Evolutionary conservation across 441 rosid species (phyloP), one percentile per base, ranked within the genome.

Genomic region (Corymbia calophylla): DNA sequence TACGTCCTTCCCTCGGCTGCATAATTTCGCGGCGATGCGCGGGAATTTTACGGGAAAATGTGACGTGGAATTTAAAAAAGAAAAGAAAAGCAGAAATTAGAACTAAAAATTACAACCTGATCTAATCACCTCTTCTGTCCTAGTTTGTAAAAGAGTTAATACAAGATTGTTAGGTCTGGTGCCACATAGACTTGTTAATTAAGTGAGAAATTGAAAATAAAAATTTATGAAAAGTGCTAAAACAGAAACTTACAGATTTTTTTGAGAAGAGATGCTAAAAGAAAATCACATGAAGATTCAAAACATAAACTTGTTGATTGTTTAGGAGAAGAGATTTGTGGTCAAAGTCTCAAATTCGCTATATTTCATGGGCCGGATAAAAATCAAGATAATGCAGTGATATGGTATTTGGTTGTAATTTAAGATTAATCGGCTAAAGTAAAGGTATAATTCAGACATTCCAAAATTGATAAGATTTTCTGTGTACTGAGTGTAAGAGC

Each of bases 241-340:
- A 35, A 35, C 39, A 35, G 39, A 35, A 35, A 35, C 39, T 35
- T 35, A 35, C 39, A 35, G 39, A 35, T 35, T 35, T 35, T 35
- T 35, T 35, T 35, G 39, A 35, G 39, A 35, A 35, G 39, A 35
- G 39, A 35, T 35, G 4, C 39, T 35, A 35, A 35, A 35, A 35
- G 0, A 8, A 8, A 21, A 3, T 27, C 27, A 27, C 6, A 60
- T 60, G 27, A 12, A 60, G 0, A 29, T 29, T 17, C 32, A 29
- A 29, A 13, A 6, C 9, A 29, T 62, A 29, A 6, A 14, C 5
- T 29, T 0, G 4, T 7, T 0, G 39, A 31, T n/a, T n/a, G 2
- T 15, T 66, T 66, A 15, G 6, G 19, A 2, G 1, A 66, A 7
- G 1, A 31, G 2, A 66, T 8, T 31, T 31, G 39, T 66, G 39